A percentile compares a stretch with the other conserved stretches of the same genome.
Conservation (phyloP, 768 basidiomycete species). For the Leccinum pellstonianum region DNA sequence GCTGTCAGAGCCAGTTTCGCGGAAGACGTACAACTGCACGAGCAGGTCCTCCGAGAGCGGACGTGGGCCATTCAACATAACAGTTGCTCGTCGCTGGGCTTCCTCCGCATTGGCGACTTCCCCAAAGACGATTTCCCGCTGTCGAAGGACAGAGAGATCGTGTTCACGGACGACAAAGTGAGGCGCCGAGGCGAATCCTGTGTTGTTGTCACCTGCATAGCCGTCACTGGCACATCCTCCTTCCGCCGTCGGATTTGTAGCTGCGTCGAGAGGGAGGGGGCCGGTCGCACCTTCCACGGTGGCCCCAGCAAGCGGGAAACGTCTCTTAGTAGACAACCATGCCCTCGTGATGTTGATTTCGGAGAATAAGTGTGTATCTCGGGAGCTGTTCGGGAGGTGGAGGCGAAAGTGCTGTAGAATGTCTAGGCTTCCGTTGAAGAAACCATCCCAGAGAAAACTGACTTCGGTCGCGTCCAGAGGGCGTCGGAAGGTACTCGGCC, state of each 20-base stretch:
- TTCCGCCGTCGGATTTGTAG: background rate
- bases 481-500: conserved; percentile 27
- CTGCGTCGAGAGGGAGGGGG: background rate
- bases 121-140: conserved; percentile 41
- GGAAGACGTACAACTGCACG: conserved; percentile 42
- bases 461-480: conserved; percentile 41
- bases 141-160: conserved; percentile 29
- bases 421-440: conserved; percentile 46
- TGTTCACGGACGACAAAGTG: conserved; percentile 44
- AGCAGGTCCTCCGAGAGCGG: conserved; percentile 43
- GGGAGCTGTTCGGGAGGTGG: conserved; percentile 28
- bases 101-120: conserved; percentile 36
- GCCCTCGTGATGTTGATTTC: conserved; percentile 38
- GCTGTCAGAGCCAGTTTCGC: conserved; percentile 32
- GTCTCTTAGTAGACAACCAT: conserved; percentile 49
- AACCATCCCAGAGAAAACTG: conserved; percentile 42
- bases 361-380: conserved; percentile 24
- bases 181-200: conserved; percentile 13
- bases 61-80: conserved; percentile 35
- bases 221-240: too few species aligned
- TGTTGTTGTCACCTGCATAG: background rate
- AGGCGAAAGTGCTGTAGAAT: conserved; percentile 34
- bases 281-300: conserved; percentile 27
- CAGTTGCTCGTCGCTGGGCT: conserved; percentile 29
- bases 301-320: conserved; percentile 50